phyloP scores from a whole-genome alignment of 73 alveolate genomes.

The Symbiodinium pilosum region DNA sequence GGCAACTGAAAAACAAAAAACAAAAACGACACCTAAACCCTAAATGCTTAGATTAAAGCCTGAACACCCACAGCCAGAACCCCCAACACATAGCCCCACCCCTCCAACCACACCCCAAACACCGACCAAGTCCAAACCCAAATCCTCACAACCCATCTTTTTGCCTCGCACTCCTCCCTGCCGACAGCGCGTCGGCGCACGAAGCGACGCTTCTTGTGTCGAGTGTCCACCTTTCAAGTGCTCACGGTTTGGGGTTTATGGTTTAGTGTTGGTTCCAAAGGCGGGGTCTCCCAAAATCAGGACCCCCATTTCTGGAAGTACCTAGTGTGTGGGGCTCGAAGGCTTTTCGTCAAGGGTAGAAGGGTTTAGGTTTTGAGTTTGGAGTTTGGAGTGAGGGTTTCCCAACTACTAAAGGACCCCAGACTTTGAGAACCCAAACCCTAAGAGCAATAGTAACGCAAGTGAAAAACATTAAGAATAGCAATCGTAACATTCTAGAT shows the following conservation, averaged over 20 bases:
- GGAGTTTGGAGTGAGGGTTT: neutral
- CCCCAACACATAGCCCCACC: neutral
- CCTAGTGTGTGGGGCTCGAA: too few relatives aligned
- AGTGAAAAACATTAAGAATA: too few relatives aligned
- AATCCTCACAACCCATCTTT: neutral
- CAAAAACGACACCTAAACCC: neutral
- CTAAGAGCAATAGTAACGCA: too few relatives aligned
- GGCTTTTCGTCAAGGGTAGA: neutral
- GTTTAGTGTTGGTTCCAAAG: neutral
- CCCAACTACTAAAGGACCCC: too few relatives aligned
- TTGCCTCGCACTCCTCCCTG: slow-evolving; percentile 25
- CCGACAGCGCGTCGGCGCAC: slow-evolving; percentile 84
- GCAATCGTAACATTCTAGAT: too few relatives aligned
- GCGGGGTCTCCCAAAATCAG: too few relatives aligned
- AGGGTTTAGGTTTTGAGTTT: neutral
- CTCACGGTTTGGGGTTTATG: too few relatives aligned
- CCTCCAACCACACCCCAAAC: neutral
- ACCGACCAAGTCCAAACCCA: neutral
- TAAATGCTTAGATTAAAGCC: neutral
- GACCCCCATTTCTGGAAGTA: too few relatives aligned
- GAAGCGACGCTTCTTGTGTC: slow-evolving; percentile 59
- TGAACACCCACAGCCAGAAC: neutral
- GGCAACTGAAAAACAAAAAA: neutral
- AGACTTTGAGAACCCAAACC: too few relatives aligned
- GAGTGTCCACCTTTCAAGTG: slow-evolving; percentile 26